Evolutionary conservation across 257 asterid species (phyloP), one percentile per base, ranked within the genome.

Genomic region (Cordia subcordata): DNA sequence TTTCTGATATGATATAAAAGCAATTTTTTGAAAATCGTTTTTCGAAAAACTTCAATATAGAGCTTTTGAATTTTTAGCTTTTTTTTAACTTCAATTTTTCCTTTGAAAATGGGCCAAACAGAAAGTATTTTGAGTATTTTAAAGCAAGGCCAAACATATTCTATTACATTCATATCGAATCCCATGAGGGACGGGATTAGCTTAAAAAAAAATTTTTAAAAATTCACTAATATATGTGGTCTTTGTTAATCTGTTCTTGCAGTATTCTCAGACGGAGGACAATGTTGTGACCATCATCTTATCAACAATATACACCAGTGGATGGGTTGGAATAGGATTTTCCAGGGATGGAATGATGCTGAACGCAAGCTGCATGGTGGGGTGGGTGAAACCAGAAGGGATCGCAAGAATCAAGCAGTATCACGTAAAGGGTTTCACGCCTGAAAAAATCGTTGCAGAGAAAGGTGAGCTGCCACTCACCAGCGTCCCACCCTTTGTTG

Each of bases 251-350:
- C 12, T 39, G 49, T 3, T 17, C 8, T 49, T 76, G 55, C 87
- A 92, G 96, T 88, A 92, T 61, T 88, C 96, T 27, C 82, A 72
- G 63, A 68, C 93, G 16, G 80, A 79, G 54, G 82, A 77, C 11
- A 62, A 88, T 40, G 82, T 76, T 70, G 49, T 92, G 67, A 92
- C 88, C 14, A 76, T 92, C 5, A 86, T 92, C 18, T 57, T 88
- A 61, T 92, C 98, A 53, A 76, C 94, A 49, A 61, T 80, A 39
- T 88, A 92, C 80, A 86, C 86, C 1, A 71, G 75, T 10, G 98
- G 98, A 51, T 88, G 98, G 98, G 90, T 86, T 13, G 98, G 98
- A n/a, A 88, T 92, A 39, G 96, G 96, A 4, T 86, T 92, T 53
- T 92, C 98, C 4, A 77, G 51, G 8, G 81, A 82, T 21, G 96